Conservation (phyloP, 208 protist species). For the Leishmania tropica region DNA sequence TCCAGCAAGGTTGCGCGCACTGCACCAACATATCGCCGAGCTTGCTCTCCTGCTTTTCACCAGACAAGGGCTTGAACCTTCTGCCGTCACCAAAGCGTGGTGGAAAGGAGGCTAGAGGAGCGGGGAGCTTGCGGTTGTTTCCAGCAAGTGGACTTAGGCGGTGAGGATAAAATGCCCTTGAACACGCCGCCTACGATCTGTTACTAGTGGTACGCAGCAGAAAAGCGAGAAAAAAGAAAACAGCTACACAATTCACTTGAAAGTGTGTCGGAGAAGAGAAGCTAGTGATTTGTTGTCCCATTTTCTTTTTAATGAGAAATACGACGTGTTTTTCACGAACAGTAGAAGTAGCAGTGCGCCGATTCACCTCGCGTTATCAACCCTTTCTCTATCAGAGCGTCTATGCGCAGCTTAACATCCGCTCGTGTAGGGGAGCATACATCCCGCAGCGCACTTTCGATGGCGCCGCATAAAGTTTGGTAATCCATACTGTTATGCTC, state of each 20-base stretch:
- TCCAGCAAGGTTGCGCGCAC: not conserved
- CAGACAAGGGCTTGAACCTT: not conserved
- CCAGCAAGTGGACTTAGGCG: not conserved
- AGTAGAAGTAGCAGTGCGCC: constrained; percentile 34
- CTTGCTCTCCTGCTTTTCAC: not conserved
- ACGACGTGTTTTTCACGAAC: constrained; percentile 13
- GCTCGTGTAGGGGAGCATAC: constrained; percentile 39
- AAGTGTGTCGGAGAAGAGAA: constrained; percentile 9
- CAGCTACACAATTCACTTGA: not conserved
- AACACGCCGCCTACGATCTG: not conserved
- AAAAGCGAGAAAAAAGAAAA: not conserved
- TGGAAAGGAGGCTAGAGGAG: not conserved
- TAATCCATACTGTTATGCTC: constrained; percentile 53
- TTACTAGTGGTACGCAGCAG: not conserved
- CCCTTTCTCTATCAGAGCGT: constrained; percentile 72
- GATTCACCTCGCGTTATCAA: constrained; percentile 48
- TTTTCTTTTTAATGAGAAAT: constrained; percentile 1
- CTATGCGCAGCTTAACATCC: constrained; percentile 68
- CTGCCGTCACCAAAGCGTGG: not conserved
- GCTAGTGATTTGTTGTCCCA: not conserved
- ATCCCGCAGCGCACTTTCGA: constrained; percentile 32
- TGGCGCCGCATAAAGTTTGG: constrained; percentile 44
- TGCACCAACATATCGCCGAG: not conserved
- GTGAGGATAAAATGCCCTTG: not conserved
- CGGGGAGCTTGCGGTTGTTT: not conserved